Conservation (phyloP, 1,139 yeast species). For the Williopsis jadinii region DNA sequence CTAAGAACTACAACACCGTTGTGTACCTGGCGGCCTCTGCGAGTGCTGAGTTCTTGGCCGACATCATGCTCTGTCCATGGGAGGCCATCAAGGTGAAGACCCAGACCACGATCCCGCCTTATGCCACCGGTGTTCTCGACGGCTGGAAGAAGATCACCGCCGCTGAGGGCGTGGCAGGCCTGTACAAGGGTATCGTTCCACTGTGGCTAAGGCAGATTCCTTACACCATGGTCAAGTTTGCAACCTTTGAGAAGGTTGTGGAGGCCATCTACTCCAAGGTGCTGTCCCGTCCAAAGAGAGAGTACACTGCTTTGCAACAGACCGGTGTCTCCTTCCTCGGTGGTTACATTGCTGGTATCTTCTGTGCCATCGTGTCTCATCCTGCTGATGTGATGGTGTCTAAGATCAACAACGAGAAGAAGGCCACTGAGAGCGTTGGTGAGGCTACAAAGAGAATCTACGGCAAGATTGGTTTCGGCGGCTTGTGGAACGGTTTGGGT, state of each 20-base stretch:
- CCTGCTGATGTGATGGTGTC: slow-evolving; percentile 98
- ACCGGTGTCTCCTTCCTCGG: slow-evolving; percentile 91
- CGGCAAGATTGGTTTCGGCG: slow-evolving; percentile 73
- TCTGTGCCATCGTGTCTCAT: slow-evolving; percentile 90
- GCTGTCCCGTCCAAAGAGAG: slow-evolving; percentile 44
- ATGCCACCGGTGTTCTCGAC: slow-evolving; percentile 51
- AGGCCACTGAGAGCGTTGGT: slow-evolving; percentile 58
- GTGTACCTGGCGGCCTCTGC: slow-evolving; percentile 83
- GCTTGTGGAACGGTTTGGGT: slow-evolving; percentile 91
- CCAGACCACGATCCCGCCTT: slow-evolving; percentile 88
- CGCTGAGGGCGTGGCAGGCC: slow-evolving; percentile 60
- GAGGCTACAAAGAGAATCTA: slow-evolving; percentile 70
- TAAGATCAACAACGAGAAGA: slow-evolving; percentile 73
- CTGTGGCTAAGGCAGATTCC: slow-evolving; percentile 95
- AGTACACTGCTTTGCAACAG: slow-evolving; percentile 58
- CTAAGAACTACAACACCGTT: slow-evolving; percentile 61
- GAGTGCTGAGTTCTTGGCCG: slow-evolving; percentile 88
- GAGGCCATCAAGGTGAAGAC: slow-evolving; percentile 91
- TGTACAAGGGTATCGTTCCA: slow-evolving; percentile 84
- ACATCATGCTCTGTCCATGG: slow-evolving; percentile 81
- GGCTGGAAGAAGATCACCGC: slow-evolving; percentile 64
- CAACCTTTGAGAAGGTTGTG: slow-evolving; percentile 86
- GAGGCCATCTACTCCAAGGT: slow-evolving; percentile 52
- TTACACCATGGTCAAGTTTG: slow-evolving; percentile 93
- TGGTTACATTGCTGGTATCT: slow-evolving; percentile 94